Conservation (phyloP, 371 early-diverging fungal species). For the Saksenaea oblongispora region DNA sequence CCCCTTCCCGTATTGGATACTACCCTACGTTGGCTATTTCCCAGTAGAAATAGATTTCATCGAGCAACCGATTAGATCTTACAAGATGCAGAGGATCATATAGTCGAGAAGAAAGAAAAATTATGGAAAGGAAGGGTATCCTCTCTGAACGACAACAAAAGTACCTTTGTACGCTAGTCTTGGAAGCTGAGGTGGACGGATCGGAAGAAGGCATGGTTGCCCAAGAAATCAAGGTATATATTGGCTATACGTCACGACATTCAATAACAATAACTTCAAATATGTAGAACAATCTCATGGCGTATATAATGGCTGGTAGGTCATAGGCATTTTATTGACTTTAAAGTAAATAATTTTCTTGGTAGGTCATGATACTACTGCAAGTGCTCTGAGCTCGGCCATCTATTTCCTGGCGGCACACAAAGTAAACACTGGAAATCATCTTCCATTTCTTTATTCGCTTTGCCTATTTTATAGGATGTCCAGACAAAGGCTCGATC, state of each 20-base stretch:
- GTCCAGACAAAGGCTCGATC: conserved; percentile 49
- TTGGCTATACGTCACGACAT: neutral
- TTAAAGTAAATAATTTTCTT: neutral
- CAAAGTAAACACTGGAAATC: neutral
- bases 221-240: neutral
- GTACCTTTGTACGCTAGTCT: conserved; percentile 27
- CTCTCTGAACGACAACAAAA: conserved; percentile 2
- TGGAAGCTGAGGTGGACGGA: conserved; percentile 14
- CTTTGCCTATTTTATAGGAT: conserved; percentile 10
- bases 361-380: conserved; percentile 53
- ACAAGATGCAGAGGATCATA: conserved; percentile 31
- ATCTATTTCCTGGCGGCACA: conserved; percentile 39
- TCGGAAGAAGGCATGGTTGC: neutral
- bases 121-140: neutral
- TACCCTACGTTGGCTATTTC: conserved; percentile 21
- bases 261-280: neutral
- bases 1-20: conserved; percentile 49
- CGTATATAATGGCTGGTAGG: conserved; percentile 5
- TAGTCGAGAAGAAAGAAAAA: conserved; percentile 32
- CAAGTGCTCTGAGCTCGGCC: conserved; percentile 43
- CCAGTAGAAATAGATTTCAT: conserved; percentile 29
- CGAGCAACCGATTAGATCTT: conserved; percentile 20
- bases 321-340: neutral
- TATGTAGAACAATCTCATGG: conserved; percentile 28
- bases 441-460: neutral